A percentile compares a stretch with the other conserved stretches of the same genome.
Evolutionary conservation across 2,329 filamentous ascomycete species (phyloP).

Genomic region (Diaporthe sp.): DNA sequence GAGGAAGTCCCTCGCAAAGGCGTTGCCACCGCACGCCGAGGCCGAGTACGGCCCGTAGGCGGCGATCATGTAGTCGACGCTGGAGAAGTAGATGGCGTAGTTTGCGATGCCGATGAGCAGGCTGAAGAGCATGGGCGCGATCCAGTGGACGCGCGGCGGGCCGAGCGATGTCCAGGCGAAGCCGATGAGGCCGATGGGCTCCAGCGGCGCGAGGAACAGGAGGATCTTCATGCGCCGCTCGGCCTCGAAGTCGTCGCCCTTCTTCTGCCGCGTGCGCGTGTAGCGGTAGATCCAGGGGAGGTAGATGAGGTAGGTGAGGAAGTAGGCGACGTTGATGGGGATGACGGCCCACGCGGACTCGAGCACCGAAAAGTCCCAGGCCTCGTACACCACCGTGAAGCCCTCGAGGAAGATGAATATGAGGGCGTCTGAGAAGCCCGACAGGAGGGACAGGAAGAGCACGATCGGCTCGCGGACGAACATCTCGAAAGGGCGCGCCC

Average conservation of each 20-base stretch:
- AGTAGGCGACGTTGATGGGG: constrained; percentile 60
- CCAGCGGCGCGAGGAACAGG: constrained; percentile 70
- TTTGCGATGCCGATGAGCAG: constrained; percentile 75
- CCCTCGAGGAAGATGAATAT: constrained; percentile 85
- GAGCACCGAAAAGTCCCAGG: constrained; percentile 65
- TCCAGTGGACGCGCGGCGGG: constrained; percentile 69
- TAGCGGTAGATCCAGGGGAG: constrained; percentile 63
- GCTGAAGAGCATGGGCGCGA: constrained; percentile 72
- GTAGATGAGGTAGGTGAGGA: constrained; percentile 71
- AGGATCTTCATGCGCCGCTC: constrained; percentile 74
- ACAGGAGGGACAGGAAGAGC: constrained; percentile 76
- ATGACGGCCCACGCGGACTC: constrained; percentile 42
- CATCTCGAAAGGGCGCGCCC: constrained; percentile 78
- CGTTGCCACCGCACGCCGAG: constrained; percentile 72
- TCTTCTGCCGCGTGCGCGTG: constrained; percentile 55
- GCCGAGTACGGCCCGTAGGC: constrained; percentile 77
- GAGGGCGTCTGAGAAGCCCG: constrained; percentile 80
- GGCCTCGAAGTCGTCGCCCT: constrained; percentile 57
- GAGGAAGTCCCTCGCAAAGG: constrained; percentile 75
- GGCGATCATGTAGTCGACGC: constrained; percentile 78
- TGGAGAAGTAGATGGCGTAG: constrained; percentile 74
- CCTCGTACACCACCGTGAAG: constrained; percentile 76
- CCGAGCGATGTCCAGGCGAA: constrained; percentile 74
- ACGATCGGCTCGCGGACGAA: constrained; percentile 83
- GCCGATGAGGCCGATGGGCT: constrained; percentile 72